Evolutionary conservation across 208 protist species (phyloP).

Genomic region (Novymonas esmeraldas): DNA sequence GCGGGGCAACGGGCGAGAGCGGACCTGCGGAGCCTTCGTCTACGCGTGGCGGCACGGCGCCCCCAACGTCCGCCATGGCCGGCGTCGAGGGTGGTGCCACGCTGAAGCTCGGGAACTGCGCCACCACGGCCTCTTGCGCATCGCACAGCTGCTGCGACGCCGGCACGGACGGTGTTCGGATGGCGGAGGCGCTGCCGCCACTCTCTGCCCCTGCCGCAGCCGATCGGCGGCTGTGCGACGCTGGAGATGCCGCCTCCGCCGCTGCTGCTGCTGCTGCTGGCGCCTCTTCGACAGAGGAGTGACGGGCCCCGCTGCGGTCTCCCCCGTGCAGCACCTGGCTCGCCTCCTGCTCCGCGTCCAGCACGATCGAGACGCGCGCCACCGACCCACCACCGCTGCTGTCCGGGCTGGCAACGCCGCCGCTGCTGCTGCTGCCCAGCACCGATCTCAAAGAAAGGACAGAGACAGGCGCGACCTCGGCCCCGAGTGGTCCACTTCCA

Average conservation of each 20-base stretch:
- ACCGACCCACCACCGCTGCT: neutral
- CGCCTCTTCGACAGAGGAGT: neutral
- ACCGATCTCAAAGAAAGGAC: neutral
- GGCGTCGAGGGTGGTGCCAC: neutral
- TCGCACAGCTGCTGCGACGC: neutral
- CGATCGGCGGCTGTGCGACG: neutral
- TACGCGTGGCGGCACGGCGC: too few relatives aligned
- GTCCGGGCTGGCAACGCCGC: neutral
- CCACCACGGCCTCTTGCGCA: neutral
- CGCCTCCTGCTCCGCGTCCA: constrained; percentile 18
- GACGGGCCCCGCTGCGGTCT: neutral
- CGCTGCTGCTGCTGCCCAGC: neutral
- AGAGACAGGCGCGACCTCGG: neutral
- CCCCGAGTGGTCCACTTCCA: neutral
- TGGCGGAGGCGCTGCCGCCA: neutral
- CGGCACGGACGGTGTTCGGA: too few relatives aligned
- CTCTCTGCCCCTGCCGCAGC: neutral
- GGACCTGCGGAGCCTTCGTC: too few relatives aligned
- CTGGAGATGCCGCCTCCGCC: neutral
- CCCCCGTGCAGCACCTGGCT: neutral
- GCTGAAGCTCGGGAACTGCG: constrained; percentile 1
- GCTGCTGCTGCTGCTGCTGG: neutral
- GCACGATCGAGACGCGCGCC: constrained; percentile 15
- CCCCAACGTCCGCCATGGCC: too few relatives aligned
- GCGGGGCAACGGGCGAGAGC: too few relatives aligned